Base-by-base conservation (phyloP, 169 alveolate species). In the Sarcocystis neurona region DNA sequence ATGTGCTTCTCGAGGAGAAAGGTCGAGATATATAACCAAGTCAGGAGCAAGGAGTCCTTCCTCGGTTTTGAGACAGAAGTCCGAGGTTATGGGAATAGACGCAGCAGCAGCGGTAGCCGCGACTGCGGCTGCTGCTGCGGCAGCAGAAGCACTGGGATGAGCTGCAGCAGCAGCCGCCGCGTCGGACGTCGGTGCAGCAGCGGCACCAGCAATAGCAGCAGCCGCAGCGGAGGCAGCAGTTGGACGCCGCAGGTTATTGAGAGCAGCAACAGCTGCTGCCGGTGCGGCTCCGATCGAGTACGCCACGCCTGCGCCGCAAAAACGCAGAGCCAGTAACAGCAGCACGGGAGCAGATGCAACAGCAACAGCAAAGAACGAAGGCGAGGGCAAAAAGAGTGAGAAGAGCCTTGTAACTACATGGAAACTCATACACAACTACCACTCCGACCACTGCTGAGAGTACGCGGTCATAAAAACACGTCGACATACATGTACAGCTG, bases 251-350 rank as follows among this genome's bases (percentile, higher is more conserved):
- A n/a, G 41, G 5, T n/a, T n/a, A 18, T 1, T 15, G 20, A 41
- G 46, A 6, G 10, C 75, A 0, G 75, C n/a, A 37, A 30, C 43
- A 6, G 75, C 75, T 37, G 32, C 43, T 20, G 12, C 39, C 2
- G 75, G 75, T 10, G 75, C 75, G 8, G 75, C 75, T 27, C 75
- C 75, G 44, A 63, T 43, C 43, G 75, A 30, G 75, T 63, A 63
- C 44, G 75, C 75, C 20, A 63, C 32, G 6, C 75, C 75, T 63
- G 3, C 18, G 70, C 18, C 43, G 43, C 27, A 63, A 20, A 27
- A 20, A 63, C 2, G 6, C 44, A 15, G 32, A 63, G n/a, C 27
- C 44, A 63, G 0, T 18, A 12, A 41, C 10, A n/a, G 32, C 75
- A 18, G n/a, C 27, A 1, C 8, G 75, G 32, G 43, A n/a, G 32